phyloP scores from a whole-genome alignment of 768 basidiomycete species.

The Auriscalpium orientale region DNA sequence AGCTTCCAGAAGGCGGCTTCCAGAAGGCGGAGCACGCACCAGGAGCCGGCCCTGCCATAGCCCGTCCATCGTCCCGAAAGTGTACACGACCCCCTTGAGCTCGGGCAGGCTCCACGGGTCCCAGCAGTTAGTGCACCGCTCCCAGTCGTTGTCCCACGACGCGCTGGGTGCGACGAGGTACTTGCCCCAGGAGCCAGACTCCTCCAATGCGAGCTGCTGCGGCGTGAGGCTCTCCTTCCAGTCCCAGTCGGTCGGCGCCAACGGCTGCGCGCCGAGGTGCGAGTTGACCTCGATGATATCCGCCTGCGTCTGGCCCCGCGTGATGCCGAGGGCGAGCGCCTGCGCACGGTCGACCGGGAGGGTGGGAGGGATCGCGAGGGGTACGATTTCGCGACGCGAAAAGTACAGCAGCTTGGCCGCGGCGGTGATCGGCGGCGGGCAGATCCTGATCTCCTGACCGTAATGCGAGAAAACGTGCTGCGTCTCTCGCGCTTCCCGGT shows the following conservation, averaged over 20 bases:
- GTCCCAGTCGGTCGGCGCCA: slow-evolving; percentile 19
- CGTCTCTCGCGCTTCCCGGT: slow-evolving; percentile 23
- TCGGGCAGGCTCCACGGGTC: slow-evolving; percentile 27
- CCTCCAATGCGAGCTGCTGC: slow-evolving; percentile 20
- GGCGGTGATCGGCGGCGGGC: slow-evolving; percentile 39
- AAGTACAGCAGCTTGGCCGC: slow-evolving; percentile 62
- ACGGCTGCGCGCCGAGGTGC: slow-evolving; percentile 29
- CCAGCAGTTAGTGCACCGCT: slow-evolving; percentile 40
- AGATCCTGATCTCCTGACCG: slow-evolving; percentile 16
- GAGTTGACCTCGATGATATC: slow-evolving; percentile 55
- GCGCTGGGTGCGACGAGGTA: slow-evolving; percentile 29
- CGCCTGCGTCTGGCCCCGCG: slow-evolving; percentile 41
- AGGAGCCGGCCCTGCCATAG: slow-evolving; percentile 58
- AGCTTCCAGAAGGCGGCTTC: neutral
- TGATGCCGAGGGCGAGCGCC: slow-evolving; percentile 21
- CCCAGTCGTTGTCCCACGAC: slow-evolving; percentile 53
- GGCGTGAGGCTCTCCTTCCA: slow-evolving; percentile 16
- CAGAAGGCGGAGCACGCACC: slow-evolving; percentile 31
- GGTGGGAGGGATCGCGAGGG: slow-evolving; percentile 35
- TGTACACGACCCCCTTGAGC: slow-evolving; percentile 32
- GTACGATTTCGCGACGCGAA: slow-evolving; percentile 43
- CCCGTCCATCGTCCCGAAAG: slow-evolving; percentile 45
- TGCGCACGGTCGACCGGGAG: slow-evolving; percentile 27
- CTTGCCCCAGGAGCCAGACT: slow-evolving; percentile 18
- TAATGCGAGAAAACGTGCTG: slow-evolving; percentile 16